Conservation (phyloP, 306 rosid genomes). For the Dryas drummondii region DNA sequence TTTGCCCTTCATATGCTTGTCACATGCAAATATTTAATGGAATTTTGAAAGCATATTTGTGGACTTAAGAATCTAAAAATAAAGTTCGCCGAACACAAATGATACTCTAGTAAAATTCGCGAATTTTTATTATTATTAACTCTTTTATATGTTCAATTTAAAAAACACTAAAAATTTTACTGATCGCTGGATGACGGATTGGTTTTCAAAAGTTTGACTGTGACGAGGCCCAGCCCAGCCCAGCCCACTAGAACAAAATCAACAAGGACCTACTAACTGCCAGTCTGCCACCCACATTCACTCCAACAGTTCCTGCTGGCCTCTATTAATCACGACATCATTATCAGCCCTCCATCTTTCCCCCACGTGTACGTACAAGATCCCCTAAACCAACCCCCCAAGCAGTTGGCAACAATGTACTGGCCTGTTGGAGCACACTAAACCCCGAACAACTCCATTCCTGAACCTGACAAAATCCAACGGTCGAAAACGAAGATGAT, state of each 20-base stretch:
- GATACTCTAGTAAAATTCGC: no score
- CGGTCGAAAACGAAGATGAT: constrained; percentile 4
- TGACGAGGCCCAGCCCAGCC: background rate
- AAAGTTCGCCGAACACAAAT: no score
- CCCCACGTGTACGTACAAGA: constrained; percentile 32
- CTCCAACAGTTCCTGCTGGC: background rate
- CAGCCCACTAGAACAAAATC: background rate
- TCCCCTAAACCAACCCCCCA: background rate
- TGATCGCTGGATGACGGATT: background rate
- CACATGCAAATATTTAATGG: no score
- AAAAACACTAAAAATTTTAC: no score
- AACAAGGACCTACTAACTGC: constrained; percentile 28
- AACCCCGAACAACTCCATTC: background rate
- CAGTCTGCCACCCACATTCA: constrained; percentile 26
- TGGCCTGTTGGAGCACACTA: background rate
- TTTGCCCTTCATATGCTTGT: no score
- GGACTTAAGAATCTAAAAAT: no score
- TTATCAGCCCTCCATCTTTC: background rate
- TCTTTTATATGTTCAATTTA: no score
- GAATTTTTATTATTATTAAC: no score
- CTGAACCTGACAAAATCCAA: background rate
- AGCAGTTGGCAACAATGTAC: constrained; percentile 7
- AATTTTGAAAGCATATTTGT: no score
- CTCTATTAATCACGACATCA: constrained; percentile 8
- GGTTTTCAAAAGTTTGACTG: background rate